A percentile compares a stretch with the other conserved stretches of the same genome.
Evolutionary conservation across 352 stramenopile genomes (phyloP).

Genomic region (Pythium vanterpoolii): DNA sequence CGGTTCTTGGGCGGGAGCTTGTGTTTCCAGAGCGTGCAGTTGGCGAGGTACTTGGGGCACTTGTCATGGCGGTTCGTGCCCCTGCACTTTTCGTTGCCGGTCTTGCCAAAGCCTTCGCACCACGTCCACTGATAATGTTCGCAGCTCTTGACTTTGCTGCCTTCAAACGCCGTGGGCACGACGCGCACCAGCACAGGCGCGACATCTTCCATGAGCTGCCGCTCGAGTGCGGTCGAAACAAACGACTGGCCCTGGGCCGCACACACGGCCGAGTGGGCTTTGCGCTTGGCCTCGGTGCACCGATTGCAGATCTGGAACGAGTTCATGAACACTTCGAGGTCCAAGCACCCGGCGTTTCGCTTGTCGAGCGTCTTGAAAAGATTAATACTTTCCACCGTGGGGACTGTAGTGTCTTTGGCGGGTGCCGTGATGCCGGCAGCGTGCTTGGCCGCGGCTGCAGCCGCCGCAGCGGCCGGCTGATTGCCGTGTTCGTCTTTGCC

Average conservation of each 20-base stretch:
- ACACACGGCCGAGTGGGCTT: constrained; percentile 50
- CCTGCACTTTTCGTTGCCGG: constrained; percentile 80
- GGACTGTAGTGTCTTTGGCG: not conserved
- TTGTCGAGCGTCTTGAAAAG: constrained; percentile 62
- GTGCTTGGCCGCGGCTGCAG: not conserved
- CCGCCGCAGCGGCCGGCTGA: not conserved
- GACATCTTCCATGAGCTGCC: constrained; percentile 75
- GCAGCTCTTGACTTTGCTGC: constrained; percentile 77
- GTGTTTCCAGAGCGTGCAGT: constrained; percentile 86
- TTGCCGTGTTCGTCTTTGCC: constrained; percentile 51
- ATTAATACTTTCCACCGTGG: constrained; percentile 33
- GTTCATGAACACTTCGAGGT: constrained; percentile 77
- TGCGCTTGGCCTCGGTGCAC: constrained; percentile 74
- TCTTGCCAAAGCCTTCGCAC: constrained; percentile 84
- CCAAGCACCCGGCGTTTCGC: constrained; percentile 35
- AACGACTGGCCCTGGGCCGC: constrained; percentile 51
- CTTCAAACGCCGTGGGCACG: constrained; percentile 65
- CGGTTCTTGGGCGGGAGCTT: constrained; percentile 82
- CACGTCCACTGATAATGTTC: constrained; percentile 87
- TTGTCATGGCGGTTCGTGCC: constrained; percentile 85
- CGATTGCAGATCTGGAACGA: constrained; percentile 88
- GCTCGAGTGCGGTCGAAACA: constrained; percentile 45
- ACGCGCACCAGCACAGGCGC: constrained; percentile 74
- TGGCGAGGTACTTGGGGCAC: constrained; percentile 82
- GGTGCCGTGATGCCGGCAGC: not conserved